Base-by-base conservation (phyloP, 2,329 filamentous ascomycete genomes). In the Aspergillus chevalieri region DNA sequence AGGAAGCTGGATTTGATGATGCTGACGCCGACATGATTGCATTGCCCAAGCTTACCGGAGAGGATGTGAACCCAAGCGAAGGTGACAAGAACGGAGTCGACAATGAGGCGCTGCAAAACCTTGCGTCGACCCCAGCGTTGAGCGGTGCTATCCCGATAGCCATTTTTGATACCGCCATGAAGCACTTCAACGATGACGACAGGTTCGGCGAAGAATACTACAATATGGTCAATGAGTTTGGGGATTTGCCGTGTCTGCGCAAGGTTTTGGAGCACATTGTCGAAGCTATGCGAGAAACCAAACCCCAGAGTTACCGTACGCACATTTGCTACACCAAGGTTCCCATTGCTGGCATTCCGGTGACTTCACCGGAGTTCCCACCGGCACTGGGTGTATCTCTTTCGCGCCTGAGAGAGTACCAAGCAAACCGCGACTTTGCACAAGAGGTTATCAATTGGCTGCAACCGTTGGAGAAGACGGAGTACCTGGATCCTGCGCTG, bases 121-220 rank as follows among this genome's bases (percentile, higher is more conserved):
- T 87, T 14, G 79, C 80, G 34, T 74, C 78, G 50, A 92, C 90
- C 44, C 90, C 92, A 3, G 89, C 89, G 8, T 78, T 96, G 55
- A 88, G 87, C 52, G 93, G 93, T n/a, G 93, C 89, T 14, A 95
- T 98, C 57, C 91, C 93, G 2, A 80, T 90, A 49, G 90, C 92
- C 36, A 88, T 98, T 44, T 96, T 95, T 63, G 89, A 95, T 62
- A 83, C 89, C 19, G 85, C 90, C 5, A 83, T 84, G 73, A 89
- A 86, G 66, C 85, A 95, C 60, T 80, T 86, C 47, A 83, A 87
- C 56, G 83, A 85, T 65, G 81, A 80, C 52, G 70, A 83, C 1
- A 73, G 75, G 1, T 77, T 89, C 6, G 89, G 83, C 3, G 83
- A 86, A 60, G 73, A 79, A 19, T 95, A 96, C 70, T 97, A 93